phyloP scores from a whole-genome alignment of 495 filamentous ascomycete species.

The Hyaloscypha bicolor region DNA sequence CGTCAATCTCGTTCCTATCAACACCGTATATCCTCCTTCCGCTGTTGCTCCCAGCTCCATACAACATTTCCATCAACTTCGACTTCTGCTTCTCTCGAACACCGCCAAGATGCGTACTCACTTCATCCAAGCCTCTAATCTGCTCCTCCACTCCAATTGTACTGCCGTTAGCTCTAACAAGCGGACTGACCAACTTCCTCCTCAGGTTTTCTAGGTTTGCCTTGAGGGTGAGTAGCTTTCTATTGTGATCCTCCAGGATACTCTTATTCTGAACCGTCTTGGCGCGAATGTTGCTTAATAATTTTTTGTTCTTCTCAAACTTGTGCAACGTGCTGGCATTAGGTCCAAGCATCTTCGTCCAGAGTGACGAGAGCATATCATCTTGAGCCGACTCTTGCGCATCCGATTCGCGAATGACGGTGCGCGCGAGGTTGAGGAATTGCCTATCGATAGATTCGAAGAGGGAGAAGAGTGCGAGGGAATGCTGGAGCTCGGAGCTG shows the following conservation, averaged over 20 bases:
- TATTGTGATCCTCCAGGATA: constrained; percentile 80
- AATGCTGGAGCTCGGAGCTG: constrained; percentile 76
- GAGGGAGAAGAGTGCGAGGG: constrained; percentile 73
- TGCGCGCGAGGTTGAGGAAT: constrained; percentile 83
- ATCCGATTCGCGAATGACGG: constrained; percentile 80
- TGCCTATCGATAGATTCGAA: constrained; percentile 88
- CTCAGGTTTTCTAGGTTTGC: constrained; percentile 77
- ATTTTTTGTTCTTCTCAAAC: constrained; percentile 81
- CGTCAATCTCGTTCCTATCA: constrained; percentile 21
- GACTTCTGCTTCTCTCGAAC: constrained; percentile 78
- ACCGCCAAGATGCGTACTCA: constrained; percentile 70
- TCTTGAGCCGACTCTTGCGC: constrained; percentile 76
- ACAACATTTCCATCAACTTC: constrained; percentile 79
- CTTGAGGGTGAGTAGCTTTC: constrained; percentile 75
- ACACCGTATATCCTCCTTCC: constrained; percentile 21
- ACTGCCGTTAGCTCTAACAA: constrained; percentile 68
- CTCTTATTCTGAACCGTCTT: constrained; percentile 86
- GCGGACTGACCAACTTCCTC: constrained; percentile 75
- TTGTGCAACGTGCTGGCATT: constrained; percentile 73
- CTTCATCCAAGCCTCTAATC: constrained; percentile 77
- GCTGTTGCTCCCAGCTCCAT: constrained; percentile 54
- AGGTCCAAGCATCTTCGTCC: constrained; percentile 79
- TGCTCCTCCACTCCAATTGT: constrained; percentile 79
- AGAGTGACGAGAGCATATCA: constrained; percentile 80
- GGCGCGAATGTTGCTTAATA: constrained; percentile 73